Evolutionary conservation across 805 yeast genomes (phyloP).

Genomic region (Ogataea populi-albae): DNA sequence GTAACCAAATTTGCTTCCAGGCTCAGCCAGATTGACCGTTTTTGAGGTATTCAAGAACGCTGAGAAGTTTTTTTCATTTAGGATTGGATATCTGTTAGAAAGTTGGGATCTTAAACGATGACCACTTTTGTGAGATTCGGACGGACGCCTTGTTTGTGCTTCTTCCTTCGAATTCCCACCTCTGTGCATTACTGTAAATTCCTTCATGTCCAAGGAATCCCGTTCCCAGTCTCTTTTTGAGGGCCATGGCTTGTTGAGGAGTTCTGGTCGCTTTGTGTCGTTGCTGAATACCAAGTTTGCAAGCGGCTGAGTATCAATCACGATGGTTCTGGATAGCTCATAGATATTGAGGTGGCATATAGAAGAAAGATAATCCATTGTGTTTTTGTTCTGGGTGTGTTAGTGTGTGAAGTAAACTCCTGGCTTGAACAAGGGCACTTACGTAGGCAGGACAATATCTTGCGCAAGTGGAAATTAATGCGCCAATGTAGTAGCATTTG

Average conservation of each 20-base stretch:
- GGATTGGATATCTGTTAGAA: no score
- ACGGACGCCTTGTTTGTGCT: slow-evolving; percentile 3
- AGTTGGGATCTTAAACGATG: no score
- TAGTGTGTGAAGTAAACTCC: background rate
- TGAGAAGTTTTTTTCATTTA: no score
- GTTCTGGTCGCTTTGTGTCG: slow-evolving; percentile 8
- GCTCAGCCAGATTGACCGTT: no score
- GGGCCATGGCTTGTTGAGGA: slow-evolving; percentile 18
- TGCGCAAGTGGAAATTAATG: slow-evolving; percentile 21
- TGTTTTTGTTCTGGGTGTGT: slow-evolving; percentile 19
- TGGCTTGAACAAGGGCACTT: slow-evolving; percentile 3
- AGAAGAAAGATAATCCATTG: slow-evolving; percentile 18
- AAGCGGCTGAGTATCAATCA: slow-evolving; percentile 6
- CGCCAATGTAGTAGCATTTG: slow-evolving; percentile 29
- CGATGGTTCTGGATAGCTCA: slow-evolving; percentile 12
- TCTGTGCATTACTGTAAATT: slow-evolving; percentile 1
- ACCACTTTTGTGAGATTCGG: no score
- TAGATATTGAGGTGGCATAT: slow-evolving; percentile 19
- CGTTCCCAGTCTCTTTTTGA: slow-evolving; percentile 22
- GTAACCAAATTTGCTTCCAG: no score
- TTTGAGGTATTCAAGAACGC: no score
- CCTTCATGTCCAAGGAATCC: slow-evolving; percentile 11
- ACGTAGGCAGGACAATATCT: slow-evolving; percentile 26
- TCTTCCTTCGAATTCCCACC: no score
- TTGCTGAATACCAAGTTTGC: slow-evolving; percentile 2